Conservation (phyloP, 2,329 filamentous ascomycete genomes). For the Fusarium multiceps region DNA sequence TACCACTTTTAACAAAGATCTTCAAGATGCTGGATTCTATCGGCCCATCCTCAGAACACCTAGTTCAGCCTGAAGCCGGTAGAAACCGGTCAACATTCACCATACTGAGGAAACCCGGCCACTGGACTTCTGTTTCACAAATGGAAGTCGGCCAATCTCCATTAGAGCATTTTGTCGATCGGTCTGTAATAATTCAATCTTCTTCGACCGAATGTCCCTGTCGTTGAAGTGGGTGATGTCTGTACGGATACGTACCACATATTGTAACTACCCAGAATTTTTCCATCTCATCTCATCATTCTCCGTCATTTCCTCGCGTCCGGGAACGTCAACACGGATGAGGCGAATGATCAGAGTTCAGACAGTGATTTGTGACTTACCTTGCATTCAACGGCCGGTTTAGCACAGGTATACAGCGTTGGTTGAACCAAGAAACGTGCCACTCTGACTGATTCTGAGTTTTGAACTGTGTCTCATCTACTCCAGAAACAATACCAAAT, state of each 20-base stretch:
- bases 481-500: neutral
- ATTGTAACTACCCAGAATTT: neutral
- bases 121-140: slow-evolving; percentile 14
- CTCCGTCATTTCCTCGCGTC: neutral
- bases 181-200: neutral
- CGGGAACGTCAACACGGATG: neutral
- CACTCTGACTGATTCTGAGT: slow-evolving; percentile 17
- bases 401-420: slow-evolving; percentile 13
- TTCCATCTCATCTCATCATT: neutral
- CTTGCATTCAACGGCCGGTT: slow-evolving; percentile 8
- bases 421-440: slow-evolving; percentile 30
- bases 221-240: neutral
- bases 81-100: slow-evolving; percentile 10
- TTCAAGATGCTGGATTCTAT: slow-evolving; percentile 3
- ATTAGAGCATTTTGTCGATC: slow-evolving; percentile 6
- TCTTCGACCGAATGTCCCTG: slow-evolving; percentile 17
- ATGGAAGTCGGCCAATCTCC: slow-evolving; percentile 18
- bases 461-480: slow-evolving; percentile 24
- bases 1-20: slow-evolving; percentile 21
- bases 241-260: neutral
- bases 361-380: slow-evolving; percentile 11
- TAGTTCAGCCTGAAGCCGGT: slow-evolving; percentile 24
- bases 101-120: slow-evolving; percentile 1
- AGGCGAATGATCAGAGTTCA: neutral
- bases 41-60: neutral